Percentiles rank a stretch among this genome's conserved stretches.
Conservation (phyloP, 148 eudicot species). For the Rhododendron ovatum region DNA sequence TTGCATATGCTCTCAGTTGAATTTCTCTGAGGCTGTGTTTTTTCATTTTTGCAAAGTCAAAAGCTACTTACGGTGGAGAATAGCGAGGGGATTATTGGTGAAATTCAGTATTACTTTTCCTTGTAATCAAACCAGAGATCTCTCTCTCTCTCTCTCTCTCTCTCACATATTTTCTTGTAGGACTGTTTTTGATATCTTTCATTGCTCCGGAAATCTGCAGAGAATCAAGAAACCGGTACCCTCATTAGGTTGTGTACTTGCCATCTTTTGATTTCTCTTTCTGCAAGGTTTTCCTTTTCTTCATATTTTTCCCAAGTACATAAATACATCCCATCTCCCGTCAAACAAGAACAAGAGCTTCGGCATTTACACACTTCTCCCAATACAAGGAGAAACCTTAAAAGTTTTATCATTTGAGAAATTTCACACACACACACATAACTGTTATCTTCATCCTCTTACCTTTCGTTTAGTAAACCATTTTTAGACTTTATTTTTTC, state of each 20-base stretch:
- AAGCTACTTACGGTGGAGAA: not conserved
- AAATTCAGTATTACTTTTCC: not conserved
- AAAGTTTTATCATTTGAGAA: not conserved
- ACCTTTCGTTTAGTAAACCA: conserved; percentile 25
- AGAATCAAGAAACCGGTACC: not conserved
- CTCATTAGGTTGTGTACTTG: not conserved
- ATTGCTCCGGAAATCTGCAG: not conserved
- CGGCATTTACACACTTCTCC: not conserved
- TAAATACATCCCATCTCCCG: not conserved
- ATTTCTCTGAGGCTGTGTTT: not conserved
- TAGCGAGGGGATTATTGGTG: not conserved
- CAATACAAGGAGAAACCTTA: not conserved
- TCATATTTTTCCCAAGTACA: not conserved
- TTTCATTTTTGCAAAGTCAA: not conserved
- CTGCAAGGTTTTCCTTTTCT: not conserved
- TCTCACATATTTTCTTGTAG: not conserved
- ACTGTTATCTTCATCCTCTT: not conserved
- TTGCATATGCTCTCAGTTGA: not conserved
- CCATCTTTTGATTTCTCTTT: not conserved
- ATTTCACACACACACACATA: not conserved
- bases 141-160: not conserved
- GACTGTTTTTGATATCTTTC: not conserved
- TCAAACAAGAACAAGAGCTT: not conserved
- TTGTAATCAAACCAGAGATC: not conserved
- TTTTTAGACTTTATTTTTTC: conserved; percentile 49